Conservation (phyloP, 352 stramenopile species). For the Phytophthora sp. region DNA sequence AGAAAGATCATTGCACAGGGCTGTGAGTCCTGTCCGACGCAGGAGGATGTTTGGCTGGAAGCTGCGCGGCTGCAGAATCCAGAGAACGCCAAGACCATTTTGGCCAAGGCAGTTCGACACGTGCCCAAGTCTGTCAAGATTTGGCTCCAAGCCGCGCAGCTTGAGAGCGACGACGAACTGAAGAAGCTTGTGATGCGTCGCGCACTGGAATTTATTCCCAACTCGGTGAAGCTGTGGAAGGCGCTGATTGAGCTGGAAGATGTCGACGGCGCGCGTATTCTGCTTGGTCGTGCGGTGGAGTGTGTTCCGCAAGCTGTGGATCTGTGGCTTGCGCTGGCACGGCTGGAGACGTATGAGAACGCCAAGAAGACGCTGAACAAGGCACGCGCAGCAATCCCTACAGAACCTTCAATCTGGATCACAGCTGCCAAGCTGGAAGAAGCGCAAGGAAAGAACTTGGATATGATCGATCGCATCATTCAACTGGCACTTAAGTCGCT, state of each 20-base stretch:
- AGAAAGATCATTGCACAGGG: slow-evolving; percentile 98
- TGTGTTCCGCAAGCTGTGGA: slow-evolving; percentile 97
- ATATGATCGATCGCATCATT: slow-evolving; percentile 87
- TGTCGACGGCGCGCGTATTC: slow-evolving; percentile 94
- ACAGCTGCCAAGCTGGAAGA: slow-evolving; percentile 99
- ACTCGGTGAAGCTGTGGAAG: slow-evolving; percentile 98
- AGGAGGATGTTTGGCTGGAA: slow-evolving; percentile 99
- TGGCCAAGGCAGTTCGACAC: slow-evolving; percentile 94
- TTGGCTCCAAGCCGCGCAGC: slow-evolving; percentile 95
- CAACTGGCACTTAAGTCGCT: slow-evolving; percentile 89
- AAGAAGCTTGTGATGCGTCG: slow-evolving; percentile 92
- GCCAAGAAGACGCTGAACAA: slow-evolving; percentile 98
- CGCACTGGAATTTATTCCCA: slow-evolving; percentile 96
- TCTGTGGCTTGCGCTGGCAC: slow-evolving; percentile 98
- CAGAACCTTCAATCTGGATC: slow-evolving; percentile 98
- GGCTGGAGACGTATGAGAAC: slow-evolving; percentile 98
- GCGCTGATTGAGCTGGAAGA: slow-evolving; percentile 98
- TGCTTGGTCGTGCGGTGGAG: slow-evolving; percentile 97
- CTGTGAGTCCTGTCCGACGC: slow-evolving; percentile 95
- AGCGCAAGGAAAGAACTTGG: slow-evolving; percentile 91
- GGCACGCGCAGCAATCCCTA: slow-evolving; percentile 93
- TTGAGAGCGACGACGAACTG: slow-evolving; percentile 90
- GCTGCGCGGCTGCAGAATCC: slow-evolving; percentile 94
- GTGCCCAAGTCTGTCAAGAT: slow-evolving; percentile 96
- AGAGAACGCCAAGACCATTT: slow-evolving; percentile 97